Conservation (phyloP, 2,329 filamentous ascomycete genomes). For the Neonectria neomacrospora region DNA sequence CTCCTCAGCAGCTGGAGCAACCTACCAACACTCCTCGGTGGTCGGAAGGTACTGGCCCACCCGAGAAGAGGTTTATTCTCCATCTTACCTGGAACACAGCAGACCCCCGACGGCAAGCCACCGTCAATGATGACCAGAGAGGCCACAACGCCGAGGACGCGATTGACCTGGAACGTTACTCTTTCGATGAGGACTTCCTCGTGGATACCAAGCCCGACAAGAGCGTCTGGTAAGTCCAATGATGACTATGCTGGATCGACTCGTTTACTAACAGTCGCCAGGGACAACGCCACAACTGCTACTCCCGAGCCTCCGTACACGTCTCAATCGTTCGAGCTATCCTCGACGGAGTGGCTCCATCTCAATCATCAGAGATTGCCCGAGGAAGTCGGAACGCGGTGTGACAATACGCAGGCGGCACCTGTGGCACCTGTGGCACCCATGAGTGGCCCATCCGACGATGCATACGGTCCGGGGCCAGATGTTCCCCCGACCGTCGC, state of each 20-base stretch:
- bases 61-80: too few species aligned
- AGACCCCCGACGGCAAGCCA: background rate
- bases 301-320: background rate
- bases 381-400: background rate
- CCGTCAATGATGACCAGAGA: background rate
- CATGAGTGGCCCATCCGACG: constrained; percentile 3
- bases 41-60: too few species aligned
- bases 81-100: background rate
- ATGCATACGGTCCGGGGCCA: background rate
- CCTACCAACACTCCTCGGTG: background rate
- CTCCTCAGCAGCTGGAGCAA: background rate
- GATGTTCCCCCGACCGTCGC: background rate
- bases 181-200: background rate
- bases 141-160: background rate
- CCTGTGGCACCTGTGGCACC: constrained; percentile 1
- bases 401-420: background rate
- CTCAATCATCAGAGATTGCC: background rate
- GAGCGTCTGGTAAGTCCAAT: constrained; percentile 1
- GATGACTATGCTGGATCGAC: background rate
- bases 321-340: background rate
- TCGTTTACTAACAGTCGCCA: background rate
- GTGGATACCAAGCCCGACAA: background rate
- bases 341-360: background rate
- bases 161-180: background rate
- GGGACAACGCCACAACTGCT: background rate